A percentile compares a stretch with the other conserved stretches of the same genome.
These are phyloP conservation scores for Saccharomyces eubayanus DNA, from an alignment of 805 yeast genomes.

Conservation along the genomic window DNA sequence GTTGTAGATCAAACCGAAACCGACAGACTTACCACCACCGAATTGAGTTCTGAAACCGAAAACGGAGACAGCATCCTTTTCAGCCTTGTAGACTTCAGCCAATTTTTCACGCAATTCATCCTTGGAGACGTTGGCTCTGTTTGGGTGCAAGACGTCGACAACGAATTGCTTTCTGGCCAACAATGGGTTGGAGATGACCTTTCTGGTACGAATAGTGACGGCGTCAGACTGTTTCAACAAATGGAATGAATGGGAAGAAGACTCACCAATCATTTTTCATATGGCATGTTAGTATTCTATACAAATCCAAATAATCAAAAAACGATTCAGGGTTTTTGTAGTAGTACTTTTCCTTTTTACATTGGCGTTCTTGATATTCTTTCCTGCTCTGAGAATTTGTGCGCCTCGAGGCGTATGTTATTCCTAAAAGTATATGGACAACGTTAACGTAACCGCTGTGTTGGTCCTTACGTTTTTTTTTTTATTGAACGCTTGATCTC, in stretches of 20 bases:
- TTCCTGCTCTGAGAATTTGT: not conserved
- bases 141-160: constrained; percentile 97
- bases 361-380: not conserved
- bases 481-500: too few species aligned
- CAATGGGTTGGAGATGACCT: constrained; percentile 93
- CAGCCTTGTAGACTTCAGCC: constrained; percentile 78
- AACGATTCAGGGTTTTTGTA: not conserved
- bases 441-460: not conserved
- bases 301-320: not conserved
- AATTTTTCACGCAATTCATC: constrained; percentile 92
- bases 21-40: constrained; percentile 99
- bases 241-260: constrained; percentile 3
- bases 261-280: not conserved
- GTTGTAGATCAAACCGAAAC: constrained; percentile 96
- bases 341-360: not conserved
- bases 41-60: constrained; percentile 97
- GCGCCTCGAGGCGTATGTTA: too few species aligned
- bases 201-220: constrained; percentile 97
- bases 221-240: constrained; percentile 74
- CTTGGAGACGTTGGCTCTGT: constrained; percentile 95
- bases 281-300: not conserved
- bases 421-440: not conserved
- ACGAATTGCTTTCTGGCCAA: constrained; percentile 98
- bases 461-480: not conserved
- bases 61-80: constrained; percentile 86